Conservation (phyloP, 345 rosid species). For the Arabidopsis arenosa region DNA sequence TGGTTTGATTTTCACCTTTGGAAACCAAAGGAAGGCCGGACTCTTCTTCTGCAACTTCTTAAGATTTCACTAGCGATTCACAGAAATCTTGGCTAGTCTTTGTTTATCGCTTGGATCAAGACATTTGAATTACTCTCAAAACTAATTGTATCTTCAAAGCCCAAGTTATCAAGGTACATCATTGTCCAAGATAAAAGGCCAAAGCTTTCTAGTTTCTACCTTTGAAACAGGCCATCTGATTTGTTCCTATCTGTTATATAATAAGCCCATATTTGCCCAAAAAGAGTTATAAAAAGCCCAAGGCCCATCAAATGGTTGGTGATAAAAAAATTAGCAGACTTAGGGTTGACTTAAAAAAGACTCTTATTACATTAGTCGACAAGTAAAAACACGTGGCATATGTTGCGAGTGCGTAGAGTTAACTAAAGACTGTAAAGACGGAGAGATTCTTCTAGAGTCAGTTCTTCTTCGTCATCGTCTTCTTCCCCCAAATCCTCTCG, state of each 20-base stretch:
- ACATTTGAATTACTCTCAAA: not conserved
- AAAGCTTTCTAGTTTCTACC: not conserved
- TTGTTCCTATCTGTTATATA: not conserved
- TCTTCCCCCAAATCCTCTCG: slow-evolving; percentile 33
- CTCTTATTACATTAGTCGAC: not conserved
- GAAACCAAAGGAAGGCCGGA: too few relatives aligned
- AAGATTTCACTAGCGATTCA: too few relatives aligned
- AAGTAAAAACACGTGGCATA: slow-evolving; percentile 38
- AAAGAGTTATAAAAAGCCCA: not conserved
- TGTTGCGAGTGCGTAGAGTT: not conserved
- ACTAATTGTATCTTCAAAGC: not conserved
- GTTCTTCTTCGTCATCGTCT: not conserved
- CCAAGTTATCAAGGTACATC: not conserved
- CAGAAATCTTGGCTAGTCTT: too few relatives aligned
- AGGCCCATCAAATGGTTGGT: not conserved
- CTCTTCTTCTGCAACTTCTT: too few relatives aligned
- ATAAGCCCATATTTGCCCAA: not conserved
- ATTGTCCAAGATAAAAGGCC: too few relatives aligned
- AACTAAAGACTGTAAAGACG: slow-evolving; percentile 11
- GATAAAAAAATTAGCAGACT: not conserved
- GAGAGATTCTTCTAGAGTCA: slow-evolving; percentile 20
- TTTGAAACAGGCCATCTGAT: not conserved
- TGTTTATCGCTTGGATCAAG: not conserved
- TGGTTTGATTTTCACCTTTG: too few relatives aligned
- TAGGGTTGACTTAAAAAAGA: not conserved